These are phyloP conservation scores for Dryas alaskensis DNA, from an alignment of 306 rosid species.

Conservation along the genomic window DNA sequence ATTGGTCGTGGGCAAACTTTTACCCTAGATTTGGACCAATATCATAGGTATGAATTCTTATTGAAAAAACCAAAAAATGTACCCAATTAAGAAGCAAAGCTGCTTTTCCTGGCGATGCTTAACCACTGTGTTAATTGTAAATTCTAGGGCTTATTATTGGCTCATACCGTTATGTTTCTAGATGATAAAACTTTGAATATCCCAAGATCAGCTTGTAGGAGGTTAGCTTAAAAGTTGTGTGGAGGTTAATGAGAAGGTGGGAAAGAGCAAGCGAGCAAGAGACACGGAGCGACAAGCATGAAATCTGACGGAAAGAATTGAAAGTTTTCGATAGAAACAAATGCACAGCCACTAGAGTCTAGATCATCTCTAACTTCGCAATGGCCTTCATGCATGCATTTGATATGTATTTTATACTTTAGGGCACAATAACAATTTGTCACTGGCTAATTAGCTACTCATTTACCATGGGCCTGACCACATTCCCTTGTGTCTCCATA, in stretches of 20 bases:
- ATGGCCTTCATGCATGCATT: not conserved
- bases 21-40: too few species aligned
- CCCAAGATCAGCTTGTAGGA: too few species aligned
- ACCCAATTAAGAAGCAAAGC: too few species aligned
- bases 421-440: conserved; percentile 5
- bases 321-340: conserved; percentile 24
- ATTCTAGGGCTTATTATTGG: too few species aligned
- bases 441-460: not conserved
- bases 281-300: conserved; percentile 45
- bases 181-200: not conserved
- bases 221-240: not conserved
- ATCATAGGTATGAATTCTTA: too few species aligned
- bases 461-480: not conserved
- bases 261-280: conserved; percentile 18
- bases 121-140: too few species aligned
- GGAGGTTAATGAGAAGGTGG: conserved; percentile 9
- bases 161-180: not conserved
- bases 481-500: not conserved
- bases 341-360: not conserved
- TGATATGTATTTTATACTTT: conserved; percentile 8
- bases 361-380: conserved; percentile 9
- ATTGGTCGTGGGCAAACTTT: not conserved
- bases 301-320: conserved; percentile 21
- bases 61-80: too few species aligned
- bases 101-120: too few species aligned